Conservation (phyloP, 176 grass and related monocot genomes). For the Triticum timopheevii region DNA sequence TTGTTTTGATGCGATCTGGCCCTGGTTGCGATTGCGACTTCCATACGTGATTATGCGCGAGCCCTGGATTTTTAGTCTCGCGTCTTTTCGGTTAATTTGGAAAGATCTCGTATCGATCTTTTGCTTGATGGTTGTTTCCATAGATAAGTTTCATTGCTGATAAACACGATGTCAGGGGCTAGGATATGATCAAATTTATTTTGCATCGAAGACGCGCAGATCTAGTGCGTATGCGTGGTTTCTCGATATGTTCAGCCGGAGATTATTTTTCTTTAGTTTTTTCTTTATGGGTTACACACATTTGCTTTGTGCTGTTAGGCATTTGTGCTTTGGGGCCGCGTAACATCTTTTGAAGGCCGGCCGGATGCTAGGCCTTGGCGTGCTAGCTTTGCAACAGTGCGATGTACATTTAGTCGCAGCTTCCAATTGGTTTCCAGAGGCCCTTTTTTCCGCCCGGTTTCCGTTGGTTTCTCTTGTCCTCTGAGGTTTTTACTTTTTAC, state of each 20-base stretch:
- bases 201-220: background rate
- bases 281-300: background rate
- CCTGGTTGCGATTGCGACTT: background rate
- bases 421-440: no score
- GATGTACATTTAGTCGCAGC: background rate
- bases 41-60: background rate
- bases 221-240: background rate
- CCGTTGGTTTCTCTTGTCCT: background rate
- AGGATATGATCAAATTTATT: background rate
- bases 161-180: background rate
- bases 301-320: background rate
- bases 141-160: background rate
- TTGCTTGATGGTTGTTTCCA: background rate
- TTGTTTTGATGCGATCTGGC: background rate
- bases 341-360: background rate
- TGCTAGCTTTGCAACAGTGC: background rate
- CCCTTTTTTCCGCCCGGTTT: no score
- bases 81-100: background rate
- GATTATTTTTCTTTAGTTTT: background rate
- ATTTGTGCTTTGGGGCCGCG: background rate
- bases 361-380: background rate
- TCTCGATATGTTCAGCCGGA: background rate
- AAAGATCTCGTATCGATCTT: background rate
- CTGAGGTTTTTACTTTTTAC: background rate
- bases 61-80: background rate